These are phyloP conservation scores for Aspergillus baeticus DNA, from an alignment of 495 filamentous ascomycete species.

Conservation along the genomic window DNA sequence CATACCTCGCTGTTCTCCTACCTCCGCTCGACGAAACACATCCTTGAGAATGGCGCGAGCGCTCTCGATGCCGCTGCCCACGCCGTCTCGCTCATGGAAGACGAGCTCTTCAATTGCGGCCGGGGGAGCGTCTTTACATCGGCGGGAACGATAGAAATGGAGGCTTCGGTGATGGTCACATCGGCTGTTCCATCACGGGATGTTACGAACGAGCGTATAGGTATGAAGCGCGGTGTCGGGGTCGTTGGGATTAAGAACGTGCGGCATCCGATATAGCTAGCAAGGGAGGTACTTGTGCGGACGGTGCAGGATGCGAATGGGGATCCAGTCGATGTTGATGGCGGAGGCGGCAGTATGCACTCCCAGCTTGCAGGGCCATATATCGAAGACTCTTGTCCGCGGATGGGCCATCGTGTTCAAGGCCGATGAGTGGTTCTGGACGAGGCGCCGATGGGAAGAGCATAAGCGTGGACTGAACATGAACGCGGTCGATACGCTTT, in stretches of 20 bases:
- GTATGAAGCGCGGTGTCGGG: slow-evolving; percentile 72
- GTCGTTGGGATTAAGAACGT: slow-evolving; percentile 70
- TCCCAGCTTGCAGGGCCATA: slow-evolving; percentile 63
- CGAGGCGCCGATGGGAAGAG: slow-evolving; percentile 77
- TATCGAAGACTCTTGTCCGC: slow-evolving; percentile 64
- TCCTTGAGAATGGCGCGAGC: slow-evolving; percentile 43
- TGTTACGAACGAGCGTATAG: slow-evolving; percentile 29
- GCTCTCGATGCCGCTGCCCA: slow-evolving; percentile 73
- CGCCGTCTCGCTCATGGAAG: slow-evolving; percentile 75
- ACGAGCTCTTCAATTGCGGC: slow-evolving; percentile 83
- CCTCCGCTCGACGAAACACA: slow-evolving; percentile 43
- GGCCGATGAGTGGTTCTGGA: slow-evolving; percentile 73
- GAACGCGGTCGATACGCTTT: not conserved
- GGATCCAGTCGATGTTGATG: slow-evolving; percentile 26
- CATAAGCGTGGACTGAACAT: slow-evolving; percentile 63
- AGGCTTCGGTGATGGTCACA: slow-evolving; percentile 88
- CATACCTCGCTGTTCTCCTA: slow-evolving; percentile 63
- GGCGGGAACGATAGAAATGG: slow-evolving; percentile 80
- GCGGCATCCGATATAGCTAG: slow-evolving; percentile 77
- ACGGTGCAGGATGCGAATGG: slow-evolving; percentile 37
- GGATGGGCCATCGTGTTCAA: slow-evolving; percentile 70
- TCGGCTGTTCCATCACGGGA: slow-evolving; percentile 14
- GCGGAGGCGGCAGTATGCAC: slow-evolving; percentile 55
- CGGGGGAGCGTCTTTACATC: slow-evolving; percentile 84
- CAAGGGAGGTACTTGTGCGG: slow-evolving; percentile 67